Evolutionary conservation across 176 grass and related monocot genomes (phyloP), one percentile per base, ranked within the genome.

Genomic region (Oryza glaberrima): DNA sequence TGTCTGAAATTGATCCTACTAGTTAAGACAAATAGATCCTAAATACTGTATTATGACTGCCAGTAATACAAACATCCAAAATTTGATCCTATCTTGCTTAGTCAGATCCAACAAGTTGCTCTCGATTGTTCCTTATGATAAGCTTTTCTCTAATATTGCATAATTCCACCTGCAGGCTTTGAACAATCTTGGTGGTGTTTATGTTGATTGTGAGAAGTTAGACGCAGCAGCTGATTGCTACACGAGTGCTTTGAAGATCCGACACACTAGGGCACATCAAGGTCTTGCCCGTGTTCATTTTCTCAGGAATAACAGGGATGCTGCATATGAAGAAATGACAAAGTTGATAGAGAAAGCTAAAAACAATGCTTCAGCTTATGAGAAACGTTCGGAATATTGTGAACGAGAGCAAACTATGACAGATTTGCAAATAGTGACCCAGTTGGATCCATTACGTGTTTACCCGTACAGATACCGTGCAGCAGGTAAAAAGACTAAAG

Each of bases 171-270:
- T 77, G 56, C 95, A 94, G 95, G 95, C 95, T 63, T 90, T 98
- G 84, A 98, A 98, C 73, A 98, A 98, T 72, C 92, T 98, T 81
- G 95, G 95, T 70, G 92, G 95, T 68, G 92, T 98, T n/a, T 98
- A 94, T 71, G 90, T 98, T 79, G 95, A 98, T 82, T 98, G 92
- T 82, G 95, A 78, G 43, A 94, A 94, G 78, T 78, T 98, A 77
- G 92, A 94, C 56, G 81, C 80, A 43, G 95, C 95, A 84, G 92
- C 86, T 82, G 95, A 98, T 86, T 98, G 95, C 82, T 98, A 98
- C 78, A 94, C 90, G 67, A 98, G 76, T 82, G 95, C 95, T 9
- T 70, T 98, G 49, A 98, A 98, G 38, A 98, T 98, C 75, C 76
- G 91, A 86, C 95, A 98, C 83, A 98, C 95, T 34, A 82, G 95